Conservation (phyloP, 2,329 filamentous ascomycete genomes). For the Hypomyces perniciosus region DNA sequence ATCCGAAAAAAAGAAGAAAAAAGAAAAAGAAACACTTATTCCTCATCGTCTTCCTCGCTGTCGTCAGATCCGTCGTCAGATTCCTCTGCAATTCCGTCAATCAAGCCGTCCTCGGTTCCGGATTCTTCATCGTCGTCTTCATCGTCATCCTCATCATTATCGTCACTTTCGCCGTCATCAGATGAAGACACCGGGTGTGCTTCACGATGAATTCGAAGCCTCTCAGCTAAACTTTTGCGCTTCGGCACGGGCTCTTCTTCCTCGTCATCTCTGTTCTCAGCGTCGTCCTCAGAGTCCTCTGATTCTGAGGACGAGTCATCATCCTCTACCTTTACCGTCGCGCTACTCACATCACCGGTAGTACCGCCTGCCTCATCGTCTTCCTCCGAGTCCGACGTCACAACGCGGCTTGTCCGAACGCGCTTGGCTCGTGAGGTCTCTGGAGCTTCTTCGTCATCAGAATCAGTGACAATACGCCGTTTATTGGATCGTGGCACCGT, state of each 20-base stretch:
- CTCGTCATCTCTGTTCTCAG: slow-evolving; percentile 13
- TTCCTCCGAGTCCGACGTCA: slow-evolving; percentile 21
- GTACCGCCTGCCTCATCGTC: slow-evolving; percentile 4
- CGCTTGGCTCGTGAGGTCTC: slow-evolving; percentile 20
- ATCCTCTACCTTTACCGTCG: background rate
- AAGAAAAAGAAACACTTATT: background rate
- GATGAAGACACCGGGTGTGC: slow-evolving; percentile 15
- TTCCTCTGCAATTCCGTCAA: slow-evolving; percentile 30
- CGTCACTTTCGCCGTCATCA: slow-evolving; percentile 16
- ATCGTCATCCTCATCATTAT: slow-evolving; percentile 15
- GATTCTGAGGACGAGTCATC: slow-evolving; percentile 13
- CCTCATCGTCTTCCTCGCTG: background rate
- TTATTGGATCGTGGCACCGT: slow-evolving; percentile 18
- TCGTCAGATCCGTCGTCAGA: slow-evolving; percentile 23
- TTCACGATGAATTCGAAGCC: slow-evolving; percentile 18
- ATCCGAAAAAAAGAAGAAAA: background rate
- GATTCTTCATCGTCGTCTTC: slow-evolving; percentile 19
- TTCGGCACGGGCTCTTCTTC: slow-evolving; percentile 11
- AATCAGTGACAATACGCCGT: slow-evolving; percentile 25
- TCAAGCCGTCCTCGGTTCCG: slow-evolving; percentile 21
- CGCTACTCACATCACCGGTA: slow-evolving; percentile 1
- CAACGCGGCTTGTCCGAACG: slow-evolving; percentile 15
- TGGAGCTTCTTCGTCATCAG: slow-evolving; percentile 24
- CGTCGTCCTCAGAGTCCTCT: slow-evolving; percentile 13
- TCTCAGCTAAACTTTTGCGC: slow-evolving; percentile 19